Conservation (phyloP, 1,284 basidiomycete genomes). For the Microbotryum intermedium region DNA sequence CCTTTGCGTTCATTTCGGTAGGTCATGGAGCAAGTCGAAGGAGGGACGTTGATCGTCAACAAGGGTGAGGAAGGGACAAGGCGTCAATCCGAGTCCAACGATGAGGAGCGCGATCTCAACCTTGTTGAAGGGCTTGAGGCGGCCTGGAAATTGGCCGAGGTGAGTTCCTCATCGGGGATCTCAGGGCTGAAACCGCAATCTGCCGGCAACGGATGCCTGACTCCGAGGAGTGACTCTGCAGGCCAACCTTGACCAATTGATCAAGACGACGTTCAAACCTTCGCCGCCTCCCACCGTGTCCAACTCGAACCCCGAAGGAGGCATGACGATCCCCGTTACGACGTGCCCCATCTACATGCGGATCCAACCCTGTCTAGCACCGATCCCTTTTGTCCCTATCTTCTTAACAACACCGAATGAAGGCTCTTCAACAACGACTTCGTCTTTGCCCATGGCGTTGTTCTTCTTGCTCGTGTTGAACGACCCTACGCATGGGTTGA, state of each 20-base stretch:
- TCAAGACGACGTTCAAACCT: constrained; percentile 51
- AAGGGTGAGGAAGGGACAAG: constrained; percentile 43
- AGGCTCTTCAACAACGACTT: constrained; percentile 69
- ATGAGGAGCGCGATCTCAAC: constrained; percentile 59
- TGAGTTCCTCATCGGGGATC: too few species aligned
- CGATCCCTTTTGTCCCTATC: constrained; percentile 45
- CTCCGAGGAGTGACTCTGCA: too few species aligned
- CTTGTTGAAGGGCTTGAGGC: constrained; percentile 72
- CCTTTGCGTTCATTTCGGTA: constrained; percentile 37
- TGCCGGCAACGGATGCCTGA: too few species aligned
- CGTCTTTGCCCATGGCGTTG: constrained; percentile 50
- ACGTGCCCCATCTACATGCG: constrained; percentile 88
- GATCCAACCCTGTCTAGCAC: constrained; percentile 72
- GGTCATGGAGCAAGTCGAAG: constrained; percentile 89
- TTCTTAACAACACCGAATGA: constrained; percentile 12
- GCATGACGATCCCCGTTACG: constrained; percentile 56
- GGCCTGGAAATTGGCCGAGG: constrained; percentile 71
- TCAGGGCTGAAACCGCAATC: too few species aligned
- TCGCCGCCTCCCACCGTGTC: neutral
- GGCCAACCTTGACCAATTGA: constrained; percentile 69
- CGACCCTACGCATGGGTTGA: constrained; percentile 70
- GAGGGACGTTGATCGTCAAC: constrained; percentile 81
- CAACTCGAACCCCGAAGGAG: constrained; percentile 36
- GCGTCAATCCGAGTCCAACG: constrained; percentile 18
- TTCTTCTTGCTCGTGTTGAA: constrained; percentile 76